Base-by-base conservation (phyloP, 228 moss, liverwort and hornwort genomes). In the Sphagnum fallax region DNA sequence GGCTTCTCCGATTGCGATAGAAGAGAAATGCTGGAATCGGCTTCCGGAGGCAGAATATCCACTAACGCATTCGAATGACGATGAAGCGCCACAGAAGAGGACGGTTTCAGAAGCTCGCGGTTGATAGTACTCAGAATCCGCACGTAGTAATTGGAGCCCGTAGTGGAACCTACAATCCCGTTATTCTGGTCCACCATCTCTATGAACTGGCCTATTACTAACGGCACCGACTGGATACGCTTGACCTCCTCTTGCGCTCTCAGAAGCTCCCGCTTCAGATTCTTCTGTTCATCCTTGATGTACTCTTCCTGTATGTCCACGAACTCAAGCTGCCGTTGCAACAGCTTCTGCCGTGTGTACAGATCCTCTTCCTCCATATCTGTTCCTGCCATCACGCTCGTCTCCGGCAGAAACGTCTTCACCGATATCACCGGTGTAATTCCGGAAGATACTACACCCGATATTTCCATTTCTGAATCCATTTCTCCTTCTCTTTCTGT, bases 181-280 rank as follows among this genome's bases (percentile, higher is more conserved):
- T 94, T 94, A 58, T 94, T 94, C 68, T 94, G 91, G 71, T 94
- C 94, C 10, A 94, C 94, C 94, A 94, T 94, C 81, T 94, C 91
- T 51, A 94, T 94, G 18, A 94, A 94, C 84, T 94, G 94, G 60
- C 94, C 94, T 12, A 94, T 94, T 16, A 94, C 94, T 32, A 94
- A 78, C 64, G 94, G 94, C 84, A 94, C 94, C 51, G 91, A 94
- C 79, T 94, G 91, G 64, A 94, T 94, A 52, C 94, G 81, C 81
- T 94, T 94, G 67, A 94, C 94, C 84, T 94, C 94, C 81, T 94
- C 94, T 81, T 94, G 94, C 73, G 94, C 91, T 67, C 94, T 73
- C 57, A 91, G 70, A 53, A 94, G 67, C 88, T 94, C 94, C 64
- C 94, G 89, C 80, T 91, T 94, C 78, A 94, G 73, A 79, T 94